Evolutionary conservation across 148 eudicot species (phyloP), one percentile per base, ranked within the genome.

Genomic region (Cornus florida): DNA sequence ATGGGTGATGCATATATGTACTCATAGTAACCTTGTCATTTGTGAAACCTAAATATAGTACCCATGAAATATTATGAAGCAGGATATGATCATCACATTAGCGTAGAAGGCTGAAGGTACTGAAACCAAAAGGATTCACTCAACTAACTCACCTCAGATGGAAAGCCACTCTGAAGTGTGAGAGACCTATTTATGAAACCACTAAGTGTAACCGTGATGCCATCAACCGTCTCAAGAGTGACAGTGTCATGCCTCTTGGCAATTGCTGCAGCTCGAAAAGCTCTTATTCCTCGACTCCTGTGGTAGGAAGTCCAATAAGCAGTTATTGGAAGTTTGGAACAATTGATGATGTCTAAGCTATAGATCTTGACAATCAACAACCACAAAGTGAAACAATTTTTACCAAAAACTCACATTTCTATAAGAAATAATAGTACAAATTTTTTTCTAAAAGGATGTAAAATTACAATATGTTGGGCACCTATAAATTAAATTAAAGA

Each of bases 201-300:
- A 70, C 74, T 80, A 72, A 93, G 59, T 33, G 73, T 70, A 74
- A 93, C 48, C 22, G 83, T 84, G 65, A 88, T 62, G 82, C 92
- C 93, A 83, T 93, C 92, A 38, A 70, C 84, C 14, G 93, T 84
- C 83, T 88, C 89, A 77, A 93, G 83, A 72, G 90, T 89, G 67
- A 83, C 83, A 50, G 79, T 50, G 68, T 87, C 90, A 80, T 79
- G 89, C 75, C 90, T 90, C 80, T 87, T 91, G 74, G 70, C 82
- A 77, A 87, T 87, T 64, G 88, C 77, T 64, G 84, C 72, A 83
- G 92, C 87, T 67, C 24, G 22, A 74, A 85, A 89, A 65, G 67
- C 39, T 71, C 85, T 77, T 71, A 56, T 39, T 38, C 65, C 88
- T 81, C 38, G 85, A 70, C 67, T 75, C 85, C 89, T 89, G 84